phyloP scores from a whole-genome alignment of 345 rosid genomes.

The Mallotus nudiflorus region DNA sequence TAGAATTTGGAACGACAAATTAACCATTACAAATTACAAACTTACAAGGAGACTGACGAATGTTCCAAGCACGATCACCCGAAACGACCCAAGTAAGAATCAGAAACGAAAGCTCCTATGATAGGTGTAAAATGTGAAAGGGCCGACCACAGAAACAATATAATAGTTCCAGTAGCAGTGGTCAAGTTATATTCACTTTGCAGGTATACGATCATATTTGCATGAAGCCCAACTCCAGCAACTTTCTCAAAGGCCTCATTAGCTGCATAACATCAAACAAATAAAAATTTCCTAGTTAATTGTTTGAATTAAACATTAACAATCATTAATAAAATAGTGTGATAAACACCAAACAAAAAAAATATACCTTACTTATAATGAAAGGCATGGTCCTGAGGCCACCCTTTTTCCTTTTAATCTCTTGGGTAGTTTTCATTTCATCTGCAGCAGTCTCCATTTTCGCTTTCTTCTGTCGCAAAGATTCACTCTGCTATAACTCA shows the following conservation, averaged over 20 bases:
- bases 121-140: conserved; percentile 39
- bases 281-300: background rate
- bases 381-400: conserved; percentile 55
- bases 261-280: conserved; percentile 36
- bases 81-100: conserved; percentile 55
- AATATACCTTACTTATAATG: conserved; percentile 36
- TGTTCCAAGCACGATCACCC: conserved; percentile 39
- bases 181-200: conserved; percentile 37
- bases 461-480: background rate
- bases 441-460: conserved; percentile 23
- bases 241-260: conserved; percentile 58
- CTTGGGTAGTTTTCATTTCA: background rate
- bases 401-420: conserved; percentile 33
- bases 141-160: conserved; percentile 47
- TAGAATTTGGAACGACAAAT: too few species aligned
- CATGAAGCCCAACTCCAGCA: conserved; percentile 41
- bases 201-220: conserved; percentile 50
- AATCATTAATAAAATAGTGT: background rate
- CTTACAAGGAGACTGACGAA: conserved; percentile 39
- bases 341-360: background rate
- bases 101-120: conserved; percentile 50
- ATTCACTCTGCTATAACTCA: background rate
- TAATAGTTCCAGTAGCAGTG: conserved; percentile 31
- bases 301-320: too few species aligned
- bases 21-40: too few species aligned